Evolutionary conservation across 495 filamentous ascomycete genomes (phyloP).

Genomic region (Ascodesmis nigricans): DNA sequence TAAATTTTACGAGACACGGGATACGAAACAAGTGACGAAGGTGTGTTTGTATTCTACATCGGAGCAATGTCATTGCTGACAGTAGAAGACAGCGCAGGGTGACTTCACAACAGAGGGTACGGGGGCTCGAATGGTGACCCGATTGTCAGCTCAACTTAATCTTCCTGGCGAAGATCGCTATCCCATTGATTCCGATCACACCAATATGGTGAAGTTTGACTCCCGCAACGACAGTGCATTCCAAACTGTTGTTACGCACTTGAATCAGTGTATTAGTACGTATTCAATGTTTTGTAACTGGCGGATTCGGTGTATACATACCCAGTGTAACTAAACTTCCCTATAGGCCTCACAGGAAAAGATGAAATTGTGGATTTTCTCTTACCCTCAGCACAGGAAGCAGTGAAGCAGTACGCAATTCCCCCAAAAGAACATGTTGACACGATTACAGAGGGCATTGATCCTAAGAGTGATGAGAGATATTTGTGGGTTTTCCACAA

Average conservation of each 20-base stretch:
- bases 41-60: too few species aligned
- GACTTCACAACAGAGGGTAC: conserved; percentile 1
- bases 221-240: conserved; percentile 5
- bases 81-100: not conserved
- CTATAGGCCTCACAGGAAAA: too few species aligned
- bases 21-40: conserved; percentile 17
- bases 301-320: too few species aligned
- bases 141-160: conserved; percentile 8
- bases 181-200: conserved; percentile 6
- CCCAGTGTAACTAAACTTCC: too few species aligned
- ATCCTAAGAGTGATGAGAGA: not conserved
- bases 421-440: conserved; percentile 1
- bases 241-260: conserved; percentile 2
- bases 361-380: too few species aligned
- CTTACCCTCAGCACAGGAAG: too few species aligned
- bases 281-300: conserved; percentile 2
- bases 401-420: not conserved
- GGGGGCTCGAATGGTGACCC: conserved; percentile 4
- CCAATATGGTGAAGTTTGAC: conserved; percentile 10
- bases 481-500: conserved; percentile 4
- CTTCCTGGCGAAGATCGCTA: conserved; percentile 3
- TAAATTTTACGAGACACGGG: conserved; percentile 27
- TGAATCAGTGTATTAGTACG: conserved; percentile 4
- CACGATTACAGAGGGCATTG: not conserved
- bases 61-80: too few species aligned